These are phyloP conservation scores for Eragrostis curvula DNA, from an alignment of 176 grass and related monocot genomes.

Conservation along the genomic window DNA sequence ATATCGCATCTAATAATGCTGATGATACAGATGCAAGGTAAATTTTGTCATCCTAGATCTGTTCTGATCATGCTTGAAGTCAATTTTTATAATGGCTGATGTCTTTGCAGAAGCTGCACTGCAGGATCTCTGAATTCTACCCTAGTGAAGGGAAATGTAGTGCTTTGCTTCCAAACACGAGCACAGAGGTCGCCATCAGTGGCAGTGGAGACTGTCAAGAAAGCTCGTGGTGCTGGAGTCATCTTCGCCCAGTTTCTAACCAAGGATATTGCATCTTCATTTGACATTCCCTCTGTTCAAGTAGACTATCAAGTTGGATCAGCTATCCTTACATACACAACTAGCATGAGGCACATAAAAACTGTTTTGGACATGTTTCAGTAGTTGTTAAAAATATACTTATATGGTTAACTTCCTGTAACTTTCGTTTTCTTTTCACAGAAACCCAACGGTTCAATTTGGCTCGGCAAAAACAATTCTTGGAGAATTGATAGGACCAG, in stretches of 20 bases:
- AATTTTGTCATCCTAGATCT: slow-evolving; percentile 21
- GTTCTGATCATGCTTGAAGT: slow-evolving; percentile 1
- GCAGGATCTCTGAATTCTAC: slow-evolving; percentile 86
- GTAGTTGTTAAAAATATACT: neutral
- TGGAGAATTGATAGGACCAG: slow-evolving; percentile 79
- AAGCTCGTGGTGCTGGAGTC: slow-evolving; percentile 68
- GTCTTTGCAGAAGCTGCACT: slow-evolving; percentile 82
- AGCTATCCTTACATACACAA: slow-evolving; percentile 73
- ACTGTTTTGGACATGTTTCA: neutral
- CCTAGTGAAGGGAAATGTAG: slow-evolving; percentile 86
- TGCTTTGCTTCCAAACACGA: slow-evolving; percentile 94
- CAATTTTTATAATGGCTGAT: slow-evolving; percentile 43
- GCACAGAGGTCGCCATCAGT: slow-evolving; percentile 71
- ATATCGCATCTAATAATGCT: slow-evolving; percentile 70
- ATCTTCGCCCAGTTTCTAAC: slow-evolving; percentile 90
- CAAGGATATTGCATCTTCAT: slow-evolving; percentile 78
- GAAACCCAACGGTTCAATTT: slow-evolving; percentile 71
- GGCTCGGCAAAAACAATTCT: slow-evolving; percentile 71
- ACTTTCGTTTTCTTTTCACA: slow-evolving; percentile 35
- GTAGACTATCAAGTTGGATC: slow-evolving; percentile 93
- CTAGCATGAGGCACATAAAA: slow-evolving; percentile 60
- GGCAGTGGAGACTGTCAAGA: slow-evolving; percentile 79
- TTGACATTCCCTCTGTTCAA: slow-evolving; percentile 84
- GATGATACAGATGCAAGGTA: slow-evolving; percentile 89
- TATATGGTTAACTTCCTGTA: neutral